Evolutionary conservation across 169 alveolate genomes (phyloP).

Genomic region (Cryptosporidium muris): DNA sequence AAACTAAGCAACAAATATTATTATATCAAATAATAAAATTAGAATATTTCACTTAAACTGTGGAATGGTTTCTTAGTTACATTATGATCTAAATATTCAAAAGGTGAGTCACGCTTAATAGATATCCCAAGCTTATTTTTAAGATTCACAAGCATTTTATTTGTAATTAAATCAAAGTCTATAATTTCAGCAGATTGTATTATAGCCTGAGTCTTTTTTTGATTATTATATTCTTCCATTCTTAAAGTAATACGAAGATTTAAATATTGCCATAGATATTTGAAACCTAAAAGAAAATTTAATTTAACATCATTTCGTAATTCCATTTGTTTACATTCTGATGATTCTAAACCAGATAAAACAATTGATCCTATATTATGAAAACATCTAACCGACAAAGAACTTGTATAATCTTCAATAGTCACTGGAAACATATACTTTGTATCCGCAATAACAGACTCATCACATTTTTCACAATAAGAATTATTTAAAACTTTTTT

Average conservation of each 20-base stretch:
- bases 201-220: constrained; percentile 42
- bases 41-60: no score
- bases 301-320: constrained; percentile 17
- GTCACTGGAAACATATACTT: constrained; percentile 66
- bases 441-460: constrained; percentile 47
- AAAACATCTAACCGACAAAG: constrained; percentile 46
- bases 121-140: no score
- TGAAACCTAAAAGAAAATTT: constrained; percentile 20
- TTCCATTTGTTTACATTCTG: constrained; percentile 51
- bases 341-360: constrained; percentile 26
- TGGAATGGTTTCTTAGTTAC: no score
- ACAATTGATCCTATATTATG: constrained; percentile 46
- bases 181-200: constrained; percentile 64
- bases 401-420: constrained; percentile 57
- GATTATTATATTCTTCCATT: constrained; percentile 65
- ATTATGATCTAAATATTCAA: no score
- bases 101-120: no score
- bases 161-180: constrained; percentile 22
- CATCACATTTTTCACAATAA: constrained; percentile 67
- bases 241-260: constrained; percentile 34
- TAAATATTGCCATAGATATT: constrained; percentile 37
- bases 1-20: no score
- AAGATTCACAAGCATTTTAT: not conserved
- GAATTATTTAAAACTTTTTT: constrained; percentile 43
- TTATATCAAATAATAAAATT: no score